Percentiles rank a stretch among this genome's conserved stretches.
phyloP scores from a whole-genome alignment of 306 rosid species.

The Rubus parviflorus region DNA sequence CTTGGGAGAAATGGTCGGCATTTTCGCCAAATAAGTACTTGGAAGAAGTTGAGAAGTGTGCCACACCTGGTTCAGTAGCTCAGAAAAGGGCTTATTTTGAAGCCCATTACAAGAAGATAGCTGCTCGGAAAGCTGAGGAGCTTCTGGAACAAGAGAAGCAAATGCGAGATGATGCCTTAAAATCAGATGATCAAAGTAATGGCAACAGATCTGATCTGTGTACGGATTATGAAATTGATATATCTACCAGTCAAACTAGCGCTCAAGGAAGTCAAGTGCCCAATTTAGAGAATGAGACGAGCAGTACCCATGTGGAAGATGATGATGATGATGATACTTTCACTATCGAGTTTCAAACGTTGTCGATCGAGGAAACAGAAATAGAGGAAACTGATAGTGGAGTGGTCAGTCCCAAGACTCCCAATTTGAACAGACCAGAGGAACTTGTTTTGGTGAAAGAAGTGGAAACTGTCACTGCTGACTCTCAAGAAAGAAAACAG shows the following conservation, averaged over 20 bases:
- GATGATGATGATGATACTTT: slow-evolving; percentile 43
- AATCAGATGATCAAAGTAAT: slow-evolving; percentile 44
- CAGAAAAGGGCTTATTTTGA: slow-evolving; percentile 93
- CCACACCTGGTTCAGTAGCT: slow-evolving; percentile 96
- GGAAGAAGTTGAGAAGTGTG: slow-evolving; percentile 96
- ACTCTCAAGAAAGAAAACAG: slow-evolving; percentile 35
- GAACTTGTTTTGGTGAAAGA: slow-evolving; percentile 40
- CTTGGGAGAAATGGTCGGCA: slow-evolving; percentile 98
- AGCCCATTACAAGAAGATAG: slow-evolving; percentile 93
- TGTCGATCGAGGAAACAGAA: slow-evolving; percentile 35
- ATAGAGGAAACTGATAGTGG: slow-evolving; percentile 38
- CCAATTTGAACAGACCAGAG: slow-evolving; percentile 37
- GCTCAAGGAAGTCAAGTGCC: slow-evolving; percentile 30
- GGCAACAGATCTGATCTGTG: slow-evolving; percentile 42
- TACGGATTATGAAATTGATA: slow-evolving; percentile 36
- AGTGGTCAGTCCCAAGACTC: slow-evolving; percentile 40
- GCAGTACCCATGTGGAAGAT: slow-evolving; percentile 26
- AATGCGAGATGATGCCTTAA: slow-evolving; percentile 32
- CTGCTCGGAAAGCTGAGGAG: slow-evolving; percentile 83
- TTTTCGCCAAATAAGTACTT: slow-evolving; percentile 90
- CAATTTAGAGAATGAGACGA: slow-evolving; percentile 32
- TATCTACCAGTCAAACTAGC: slow-evolving; percentile 29
- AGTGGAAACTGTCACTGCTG: slow-evolving; percentile 35
- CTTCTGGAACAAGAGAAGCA: slow-evolving; percentile 67
- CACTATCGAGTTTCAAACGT: slow-evolving; percentile 34